phyloP scores from a whole-genome alignment of 176 grass and related monocot genomes.

The Musa troglodytarum region DNA sequence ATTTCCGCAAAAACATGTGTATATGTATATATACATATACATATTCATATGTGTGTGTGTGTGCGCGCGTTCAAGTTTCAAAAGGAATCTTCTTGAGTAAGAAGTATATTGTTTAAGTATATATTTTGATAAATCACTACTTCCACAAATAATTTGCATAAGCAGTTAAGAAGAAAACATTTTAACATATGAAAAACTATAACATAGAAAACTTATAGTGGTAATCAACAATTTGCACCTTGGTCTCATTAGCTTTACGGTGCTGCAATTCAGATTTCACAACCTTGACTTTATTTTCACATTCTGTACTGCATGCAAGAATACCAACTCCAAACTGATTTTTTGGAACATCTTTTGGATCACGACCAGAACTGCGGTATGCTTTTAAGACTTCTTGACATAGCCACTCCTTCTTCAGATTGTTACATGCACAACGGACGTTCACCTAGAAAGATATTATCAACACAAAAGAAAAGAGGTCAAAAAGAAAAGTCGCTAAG shows the following conservation, averaged over 20 bases:
- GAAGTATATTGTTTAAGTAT: not conserved
- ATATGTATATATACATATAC: too few relatives aligned
- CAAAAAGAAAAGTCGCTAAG: not conserved
- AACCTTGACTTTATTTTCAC: constrained; percentile 50
- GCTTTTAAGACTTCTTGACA: constrained; percentile 79
- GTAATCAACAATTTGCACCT: constrained; percentile 36
- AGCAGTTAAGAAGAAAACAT: not conserved
- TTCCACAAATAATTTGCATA: too few relatives aligned
- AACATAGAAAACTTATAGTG: not conserved
- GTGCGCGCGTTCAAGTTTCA: not conserved
- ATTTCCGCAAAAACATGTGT: not conserved
- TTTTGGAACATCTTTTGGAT: constrained; percentile 70
- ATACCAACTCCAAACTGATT: constrained; percentile 76
- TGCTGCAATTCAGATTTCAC: constrained; percentile 59
- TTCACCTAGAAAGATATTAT: constrained; percentile 52
- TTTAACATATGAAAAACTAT: too few relatives aligned
- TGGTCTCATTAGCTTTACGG: constrained; percentile 55
- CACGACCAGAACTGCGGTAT: constrained; percentile 43
- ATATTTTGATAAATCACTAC: too few relatives aligned
- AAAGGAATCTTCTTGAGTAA: not conserved
- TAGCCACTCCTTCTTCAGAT: constrained; percentile 75
- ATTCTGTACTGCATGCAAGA: constrained; percentile 51
- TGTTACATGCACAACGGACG: constrained; percentile 72
- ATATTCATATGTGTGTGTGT: too few relatives aligned
- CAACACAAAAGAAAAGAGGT: constrained; percentile 5